phyloP scores from a whole-genome alignment of 2,329 filamentous ascomycete species.

The Aspergillus vadensis region DNA sequence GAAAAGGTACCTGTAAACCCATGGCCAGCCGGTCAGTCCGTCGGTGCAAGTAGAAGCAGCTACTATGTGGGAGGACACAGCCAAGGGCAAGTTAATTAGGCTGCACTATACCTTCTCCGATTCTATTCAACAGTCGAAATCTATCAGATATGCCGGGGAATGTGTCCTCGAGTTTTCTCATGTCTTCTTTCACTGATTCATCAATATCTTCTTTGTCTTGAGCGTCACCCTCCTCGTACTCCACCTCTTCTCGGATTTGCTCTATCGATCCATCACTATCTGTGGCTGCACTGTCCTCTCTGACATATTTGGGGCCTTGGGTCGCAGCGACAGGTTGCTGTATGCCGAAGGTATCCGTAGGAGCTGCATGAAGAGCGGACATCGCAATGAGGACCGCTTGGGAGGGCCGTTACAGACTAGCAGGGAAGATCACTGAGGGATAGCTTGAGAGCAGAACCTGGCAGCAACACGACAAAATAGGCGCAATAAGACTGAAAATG shows the following conservation, averaged over 20 bases:
- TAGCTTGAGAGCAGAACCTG: neutral
- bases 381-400: constrained; percentile 19
- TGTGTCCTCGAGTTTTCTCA: constrained; percentile 76
- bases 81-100: neutral
- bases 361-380: constrained; percentile 28
- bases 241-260: constrained; percentile 19
- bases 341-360: constrained; percentile 29
- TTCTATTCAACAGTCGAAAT: constrained; percentile 91
- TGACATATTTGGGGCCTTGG: constrained; percentile 20
- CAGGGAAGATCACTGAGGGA: neutral
- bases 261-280: constrained; percentile 21
- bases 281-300: constrained; percentile 18
- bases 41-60: neutral
- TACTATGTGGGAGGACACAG: neutral
- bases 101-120: constrained; percentile 75
- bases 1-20: constrained; percentile 81
- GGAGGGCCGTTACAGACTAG: neutral
- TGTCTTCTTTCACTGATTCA: constrained; percentile 73
- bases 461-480: neutral
- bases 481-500: neutral
- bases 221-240: constrained; percentile 31
- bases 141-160: constrained; percentile 82
- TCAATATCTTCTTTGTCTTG: constrained; percentile 44
- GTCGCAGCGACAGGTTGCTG: constrained; percentile 23
- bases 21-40: neutral